These are phyloP conservation scores for Ceratobasidium sp. DNA, from an alignment of 1,284 basidiomycete species.

Conservation along the genomic window DNA sequence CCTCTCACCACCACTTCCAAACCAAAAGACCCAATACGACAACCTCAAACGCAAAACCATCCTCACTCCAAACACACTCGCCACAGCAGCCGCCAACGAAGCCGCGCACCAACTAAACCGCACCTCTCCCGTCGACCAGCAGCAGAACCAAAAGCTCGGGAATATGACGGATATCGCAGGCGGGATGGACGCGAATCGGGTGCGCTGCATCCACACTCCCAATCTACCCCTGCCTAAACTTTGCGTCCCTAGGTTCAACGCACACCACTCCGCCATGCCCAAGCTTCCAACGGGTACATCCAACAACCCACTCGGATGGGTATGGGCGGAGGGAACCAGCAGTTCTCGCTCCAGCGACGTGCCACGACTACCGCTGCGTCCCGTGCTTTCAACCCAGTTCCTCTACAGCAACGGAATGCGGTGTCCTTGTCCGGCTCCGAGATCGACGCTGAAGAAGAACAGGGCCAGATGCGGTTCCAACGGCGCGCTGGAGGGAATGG, in stretches of 20 bases:
- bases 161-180: slow-evolving; percentile 69
- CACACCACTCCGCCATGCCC: slow-evolving; percentile 68
- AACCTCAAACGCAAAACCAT: slow-evolving; percentile 81
- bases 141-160: slow-evolving; percentile 49
- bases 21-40: slow-evolving; percentile 70
- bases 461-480: not conserved
- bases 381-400: slow-evolving; percentile 44
- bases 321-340: slow-evolving; percentile 1
- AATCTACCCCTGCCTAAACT: not conserved
- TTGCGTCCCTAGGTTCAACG: slow-evolving; percentile 69
- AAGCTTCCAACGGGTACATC: slow-evolving; percentile 48
- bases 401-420: slow-evolving; percentile 43
- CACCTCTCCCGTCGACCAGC: slow-evolving; percentile 6
- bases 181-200: slow-evolving; percentile 76
- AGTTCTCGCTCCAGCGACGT: slow-evolving; percentile 5
- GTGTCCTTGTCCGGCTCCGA: slow-evolving; percentile 28
- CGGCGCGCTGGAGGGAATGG: slow-evolving; percentile 8
- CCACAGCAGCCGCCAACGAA: slow-evolving; percentile 41
- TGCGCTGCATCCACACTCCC: slow-evolving; percentile 52
- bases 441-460: not conserved
- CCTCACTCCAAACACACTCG: slow-evolving; percentile 57
- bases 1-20: no score
- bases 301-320: slow-evolving; percentile 33
- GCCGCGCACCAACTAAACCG: slow-evolving; percentile 19
- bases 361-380: slow-evolving; percentile 8